Evolutionary conservation across 1,139 yeast genomes (phyloP), one percentile per base, ranked within the genome.

Genomic region (Yamadazyma membranifaciens): DNA sequence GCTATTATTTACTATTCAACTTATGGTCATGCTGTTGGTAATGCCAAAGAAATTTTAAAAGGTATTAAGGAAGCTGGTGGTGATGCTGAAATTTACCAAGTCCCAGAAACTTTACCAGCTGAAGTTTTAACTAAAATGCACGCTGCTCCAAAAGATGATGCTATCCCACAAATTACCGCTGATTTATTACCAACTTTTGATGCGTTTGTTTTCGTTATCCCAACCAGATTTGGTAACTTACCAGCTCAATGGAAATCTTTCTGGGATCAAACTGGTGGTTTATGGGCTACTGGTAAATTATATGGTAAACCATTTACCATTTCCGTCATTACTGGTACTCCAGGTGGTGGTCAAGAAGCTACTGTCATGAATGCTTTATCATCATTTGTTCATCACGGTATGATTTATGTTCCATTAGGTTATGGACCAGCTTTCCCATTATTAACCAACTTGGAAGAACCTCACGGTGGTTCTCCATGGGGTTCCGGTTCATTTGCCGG

Each of bases 401-500:
- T 86, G 60, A 78, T 83, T 52, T 87, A 59, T 60, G 83, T 87
- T 42, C 95, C 95, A 57, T 75, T 87, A 52, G 95, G 95, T 58
- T 86, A 81, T 72, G 81, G 79, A 53, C 65, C 76, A 52, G 73
- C 76, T 33, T 81, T 81, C 65, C 73, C 75, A 36, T 75, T 75
- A 52, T 62, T 82, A 49, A 63, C 86, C 45, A 75, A 75, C 65
- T 62, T 86, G 45, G 73, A 71, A 14, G 89, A 85, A 69, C 77
- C 80, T 44, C 94, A 84, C 60, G 95, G 95, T 60, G 85, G 85
- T 50, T 81, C 92, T 42, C 79, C 95, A 44, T 87, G 92, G 89
- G 95, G 95, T 67, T 88, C 95, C 38, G 95, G 95, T 57, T 69
- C 88, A 44, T 74, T 75, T 54, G 91, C 95, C 30, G 91, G 82